Evolutionary conservation across 306 rosid species (phyloP), one percentile per base, ranked within the genome.

Genomic region (Inga laurina): DNA sequence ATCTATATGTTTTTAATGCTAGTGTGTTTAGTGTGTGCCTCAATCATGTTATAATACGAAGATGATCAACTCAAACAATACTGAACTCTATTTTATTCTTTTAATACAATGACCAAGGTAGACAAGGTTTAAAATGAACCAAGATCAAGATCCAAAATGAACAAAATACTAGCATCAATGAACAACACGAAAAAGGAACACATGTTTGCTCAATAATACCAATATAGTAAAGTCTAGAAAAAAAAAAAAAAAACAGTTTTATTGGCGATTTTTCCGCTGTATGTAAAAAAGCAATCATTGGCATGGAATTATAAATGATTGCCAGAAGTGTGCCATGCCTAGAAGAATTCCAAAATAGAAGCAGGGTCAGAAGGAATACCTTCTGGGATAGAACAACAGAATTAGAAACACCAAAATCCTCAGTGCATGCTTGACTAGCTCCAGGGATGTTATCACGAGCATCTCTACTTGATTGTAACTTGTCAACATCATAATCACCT

Each of bases 351-450:
- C 49, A 75, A 76, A 67, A 14, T 37, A 69, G 72, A 77, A 75
- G 57, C 78, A 51, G 43, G 21, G 41, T 9, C 30, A 64, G 39
- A 80, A 56, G 78, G 76, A 82, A 83, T 83, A 92, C 97, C 93
- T 89, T 75, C 65, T 73, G 88, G 70, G 76, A 81, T 48, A 70
- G 72, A 34, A 79, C 77, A 34, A 79, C 77, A 82, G 87, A 84
- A 77, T 72, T 85, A 84, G 52, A 57, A 37, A 72, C 62, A 57
- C 82, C 61, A 64, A 54, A 72, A 68, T 74, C 84, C 78, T 72
- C 48, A 11, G 70, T 35, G 69, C 51, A 64, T 71, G 76, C 86
- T 76, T 79, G 27, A 27, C 73, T 46, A 77, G 77, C 49, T 48
- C 78, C 86, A 46, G 77, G 54, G 65, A 81, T 78, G 82, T 72